These are phyloP conservation scores for Penicillium diatomitis DNA, from an alignment of 495 filamentous ascomycete genomes.

Conservation along the genomic window DNA sequence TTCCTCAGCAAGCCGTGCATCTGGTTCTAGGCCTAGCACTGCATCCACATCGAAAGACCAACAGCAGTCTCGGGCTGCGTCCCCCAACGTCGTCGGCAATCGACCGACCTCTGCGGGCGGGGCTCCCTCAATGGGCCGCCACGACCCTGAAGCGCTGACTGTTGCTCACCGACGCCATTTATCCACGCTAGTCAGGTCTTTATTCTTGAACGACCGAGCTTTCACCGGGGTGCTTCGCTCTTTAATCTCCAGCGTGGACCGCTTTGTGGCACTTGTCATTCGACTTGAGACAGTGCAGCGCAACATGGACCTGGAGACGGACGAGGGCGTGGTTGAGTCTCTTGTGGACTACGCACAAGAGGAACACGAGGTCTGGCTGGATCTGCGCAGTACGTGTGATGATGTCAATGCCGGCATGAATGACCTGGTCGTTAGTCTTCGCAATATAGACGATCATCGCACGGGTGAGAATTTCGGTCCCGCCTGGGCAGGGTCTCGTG, in stretches of 20 bases:
- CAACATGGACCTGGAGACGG: slow-evolving; percentile 65
- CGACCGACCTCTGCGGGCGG: slow-evolving; percentile 8
- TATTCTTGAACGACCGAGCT: slow-evolving; percentile 58
- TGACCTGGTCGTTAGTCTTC: slow-evolving; percentile 48
- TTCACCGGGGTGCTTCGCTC: slow-evolving; percentile 65
- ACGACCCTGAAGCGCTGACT: slow-evolving; percentile 78
- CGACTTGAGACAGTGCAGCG: slow-evolving; percentile 64
- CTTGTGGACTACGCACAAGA: slow-evolving; percentile 61
- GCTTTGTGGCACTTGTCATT: slow-evolving; percentile 62
- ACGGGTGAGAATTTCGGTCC: slow-evolving; percentile 30
- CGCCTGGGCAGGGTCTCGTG: slow-evolving; percentile 3
- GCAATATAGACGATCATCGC: slow-evolving; percentile 48
- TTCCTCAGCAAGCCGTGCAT: slow-evolving; percentile 6
- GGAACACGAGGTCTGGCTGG: slow-evolving; percentile 51
- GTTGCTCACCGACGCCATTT: slow-evolving; percentile 72
- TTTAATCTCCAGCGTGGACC: slow-evolving; percentile 64
- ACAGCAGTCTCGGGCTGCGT: neutral
- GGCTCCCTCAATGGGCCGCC: slow-evolving; percentile 31
- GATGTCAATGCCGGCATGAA: slow-evolving; percentile 46
- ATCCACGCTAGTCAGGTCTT: slow-evolving; percentile 48
- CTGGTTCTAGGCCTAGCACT: slow-evolving; percentile 31
- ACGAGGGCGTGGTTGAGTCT: slow-evolving; percentile 68
- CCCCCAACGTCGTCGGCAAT: slow-evolving; percentile 1
- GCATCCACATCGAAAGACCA: slow-evolving; percentile 22
- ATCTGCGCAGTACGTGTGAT: slow-evolving; percentile 37